Conservation (phyloP, 78 protist genomes). For the Pelomyxa schiedti region DNA sequence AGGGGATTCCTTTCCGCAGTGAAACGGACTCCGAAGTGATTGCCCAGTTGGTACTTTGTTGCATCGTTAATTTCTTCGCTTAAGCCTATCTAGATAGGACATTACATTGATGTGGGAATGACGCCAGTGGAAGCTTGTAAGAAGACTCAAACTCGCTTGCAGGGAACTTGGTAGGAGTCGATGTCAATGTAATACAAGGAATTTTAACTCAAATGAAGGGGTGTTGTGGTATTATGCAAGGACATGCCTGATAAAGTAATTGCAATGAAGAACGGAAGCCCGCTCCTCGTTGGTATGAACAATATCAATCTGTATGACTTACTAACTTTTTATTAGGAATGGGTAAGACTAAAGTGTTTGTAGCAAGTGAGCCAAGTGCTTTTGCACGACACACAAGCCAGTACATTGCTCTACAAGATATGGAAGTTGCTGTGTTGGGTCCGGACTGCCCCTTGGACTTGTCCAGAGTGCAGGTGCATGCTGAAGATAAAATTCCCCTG, state of each 20-base stretch:
- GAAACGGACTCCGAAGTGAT: slow-evolving; percentile 95
- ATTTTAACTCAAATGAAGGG: too few relatives aligned
- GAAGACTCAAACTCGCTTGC: slow-evolving; percentile 43
- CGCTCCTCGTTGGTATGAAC: slow-evolving; percentile 36
- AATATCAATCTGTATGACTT: not conserved
- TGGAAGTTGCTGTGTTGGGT: slow-evolving; percentile 38
- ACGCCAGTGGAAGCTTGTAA: slow-evolving; percentile 41
- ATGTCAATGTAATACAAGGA: too few relatives aligned
- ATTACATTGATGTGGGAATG: slow-evolving; percentile 36
- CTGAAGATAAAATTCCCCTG: slow-evolving; percentile 28
- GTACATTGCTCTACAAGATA: slow-evolving; percentile 42
- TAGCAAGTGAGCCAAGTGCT: slow-evolving; percentile 48
- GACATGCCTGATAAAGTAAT: slow-evolving; percentile 48
- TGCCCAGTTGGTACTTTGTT: slow-evolving; percentile 55
- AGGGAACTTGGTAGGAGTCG: slow-evolving; percentile 63
- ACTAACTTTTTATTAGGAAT: not conserved
- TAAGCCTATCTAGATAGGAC: slow-evolving; percentile 16
- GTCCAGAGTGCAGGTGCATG: slow-evolving; percentile 30
- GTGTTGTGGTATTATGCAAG: slow-evolving; percentile 31
- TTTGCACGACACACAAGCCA: slow-evolving; percentile 46
- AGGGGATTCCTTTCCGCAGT: slow-evolving; percentile 35
- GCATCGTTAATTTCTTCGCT: not conserved
- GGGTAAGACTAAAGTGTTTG: slow-evolving; percentile 40
- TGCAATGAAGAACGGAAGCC: slow-evolving; percentile 43
- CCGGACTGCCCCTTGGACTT: slow-evolving; percentile 41